Conservation (phyloP, 2,329 filamentous ascomycete genomes). For the Dactylellina sp. region DNA sequence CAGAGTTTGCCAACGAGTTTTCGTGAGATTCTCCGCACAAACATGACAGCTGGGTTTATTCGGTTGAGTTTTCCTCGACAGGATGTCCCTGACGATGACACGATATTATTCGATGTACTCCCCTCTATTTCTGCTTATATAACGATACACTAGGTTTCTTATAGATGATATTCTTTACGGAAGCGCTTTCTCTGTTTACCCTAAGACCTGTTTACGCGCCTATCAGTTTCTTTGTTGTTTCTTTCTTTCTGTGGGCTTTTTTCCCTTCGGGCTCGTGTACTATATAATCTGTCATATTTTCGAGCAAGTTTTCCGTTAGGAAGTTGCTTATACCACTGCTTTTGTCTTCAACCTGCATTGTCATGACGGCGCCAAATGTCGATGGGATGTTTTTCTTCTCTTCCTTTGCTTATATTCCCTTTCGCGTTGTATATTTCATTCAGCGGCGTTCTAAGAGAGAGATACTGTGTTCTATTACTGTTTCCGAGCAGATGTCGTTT, state of each 20-base stretch:
- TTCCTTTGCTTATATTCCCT: background rate
- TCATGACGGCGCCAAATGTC: slow-evolving; percentile 49
- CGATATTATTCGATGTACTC: slow-evolving; percentile 20
- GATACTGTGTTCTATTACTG: slow-evolving; percentile 14
- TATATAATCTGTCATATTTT: slow-evolving; percentile 43
- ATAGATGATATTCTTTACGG: slow-evolving; percentile 23
- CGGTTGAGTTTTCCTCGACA: background rate
- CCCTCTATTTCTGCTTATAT: slow-evolving; percentile 6
- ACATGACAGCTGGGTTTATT: background rate
- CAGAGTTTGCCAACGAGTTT: slow-evolving; percentile 53
- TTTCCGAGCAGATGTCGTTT: background rate
- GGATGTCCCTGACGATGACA: slow-evolving; percentile 10
- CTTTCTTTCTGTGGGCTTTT: background rate
- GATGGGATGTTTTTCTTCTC: slow-evolving; percentile 46
- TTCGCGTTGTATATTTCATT: slow-evolving; percentile 19
- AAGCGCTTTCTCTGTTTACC: slow-evolving; percentile 1
- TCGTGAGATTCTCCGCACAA: slow-evolving; percentile 4
- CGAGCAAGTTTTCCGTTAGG: background rate
- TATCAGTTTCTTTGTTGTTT: slow-evolving; percentile 4
- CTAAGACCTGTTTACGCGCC: slow-evolving; percentile 2
- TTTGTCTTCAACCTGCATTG: slow-evolving; percentile 37
- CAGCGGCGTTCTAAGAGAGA: slow-evolving; percentile 46
- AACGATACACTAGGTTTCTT: slow-evolving; percentile 30
- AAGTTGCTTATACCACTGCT: slow-evolving; percentile 38
- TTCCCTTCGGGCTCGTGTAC: slow-evolving; percentile 21